A percentile compares a stretch with the other conserved stretches of the same genome.
Evolutionary conservation across 805 yeast species (phyloP).

Genomic region (Nakazawaea sp.): DNA sequence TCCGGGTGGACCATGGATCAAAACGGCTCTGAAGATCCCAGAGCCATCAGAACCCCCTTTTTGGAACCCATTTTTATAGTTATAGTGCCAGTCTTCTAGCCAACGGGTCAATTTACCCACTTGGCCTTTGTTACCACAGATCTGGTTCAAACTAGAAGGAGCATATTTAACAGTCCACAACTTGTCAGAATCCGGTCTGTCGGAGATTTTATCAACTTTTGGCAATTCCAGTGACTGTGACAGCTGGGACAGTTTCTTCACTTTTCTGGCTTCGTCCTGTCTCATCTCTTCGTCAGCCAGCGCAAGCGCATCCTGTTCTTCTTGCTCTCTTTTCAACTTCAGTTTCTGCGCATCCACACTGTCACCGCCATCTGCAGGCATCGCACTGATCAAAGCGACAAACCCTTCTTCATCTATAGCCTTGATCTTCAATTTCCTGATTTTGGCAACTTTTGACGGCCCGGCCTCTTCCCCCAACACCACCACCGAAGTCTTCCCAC

Average conservation of each 20-base stretch:
- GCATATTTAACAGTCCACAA: conserved; percentile 95
- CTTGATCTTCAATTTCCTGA: conserved; percentile 65
- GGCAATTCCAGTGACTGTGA: not conserved
- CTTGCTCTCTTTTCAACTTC: conserved; percentile 58
- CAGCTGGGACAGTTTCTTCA: not conserved
- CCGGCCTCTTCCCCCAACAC: conserved; percentile 97
- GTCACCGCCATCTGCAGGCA: conserved; percentile 92
- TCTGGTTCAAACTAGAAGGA: conserved; percentile 65
- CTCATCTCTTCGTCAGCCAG: conserved; percentile 46
- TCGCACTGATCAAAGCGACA: conserved; percentile 56
- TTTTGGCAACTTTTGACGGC: conserved; percentile 83
- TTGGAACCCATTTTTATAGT: conserved; percentile 48
- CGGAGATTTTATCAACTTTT: conserved; percentile 20
- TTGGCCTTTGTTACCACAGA: conserved; percentile 86
- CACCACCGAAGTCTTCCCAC: conserved; percentile 79
- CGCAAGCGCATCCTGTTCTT: conserved; percentile 48
- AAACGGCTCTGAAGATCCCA: conserved; percentile 71
- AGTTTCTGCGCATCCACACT: conserved; percentile 77
- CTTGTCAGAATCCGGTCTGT: conserved; percentile 48
- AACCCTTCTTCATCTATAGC: conserved; percentile 88
- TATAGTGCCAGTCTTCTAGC: conserved; percentile 70
- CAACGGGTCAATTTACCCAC: conserved; percentile 63
- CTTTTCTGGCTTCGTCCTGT: conserved; percentile 24
- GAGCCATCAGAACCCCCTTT: conserved; percentile 56
- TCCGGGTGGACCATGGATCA: conserved; percentile 86